These are phyloP conservation scores for Chrysoporthe cubensis DNA, from an alignment of 2,329 filamentous ascomycete species.

Conservation along the genomic window DNA sequence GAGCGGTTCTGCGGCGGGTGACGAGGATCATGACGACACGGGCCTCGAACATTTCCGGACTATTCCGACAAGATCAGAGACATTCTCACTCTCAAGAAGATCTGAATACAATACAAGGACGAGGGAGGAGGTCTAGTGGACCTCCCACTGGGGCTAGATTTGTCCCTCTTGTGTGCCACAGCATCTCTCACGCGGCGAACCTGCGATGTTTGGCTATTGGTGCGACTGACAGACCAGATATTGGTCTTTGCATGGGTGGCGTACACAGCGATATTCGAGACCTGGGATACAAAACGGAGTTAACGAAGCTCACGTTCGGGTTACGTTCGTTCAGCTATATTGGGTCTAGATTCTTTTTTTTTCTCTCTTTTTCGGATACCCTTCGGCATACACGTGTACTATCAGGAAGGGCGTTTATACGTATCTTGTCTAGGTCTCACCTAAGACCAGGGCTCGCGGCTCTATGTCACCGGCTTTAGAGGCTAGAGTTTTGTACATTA, in stretches of 20 bases:
- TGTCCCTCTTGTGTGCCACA: neutral
- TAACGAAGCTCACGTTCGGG: neutral
- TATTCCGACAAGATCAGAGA: slow-evolving; percentile 24
- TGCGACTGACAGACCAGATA: neutral
- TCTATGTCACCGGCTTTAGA: neutral
- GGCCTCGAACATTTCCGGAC: slow-evolving; percentile 18
- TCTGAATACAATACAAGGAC: slow-evolving; percentile 21
- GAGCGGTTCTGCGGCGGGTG: slow-evolving; percentile 13
- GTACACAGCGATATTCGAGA: slow-evolving; percentile 20
- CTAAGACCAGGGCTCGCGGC: neutral
- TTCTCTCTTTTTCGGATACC: neutral
- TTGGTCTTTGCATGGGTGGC: slow-evolving; percentile 23
- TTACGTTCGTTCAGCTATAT: slow-evolving; percentile 4
- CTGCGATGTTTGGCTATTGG: neutral
- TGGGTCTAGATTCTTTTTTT: slow-evolving; percentile 6
- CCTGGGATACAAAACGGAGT: neutral
- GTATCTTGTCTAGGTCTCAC: neutral
- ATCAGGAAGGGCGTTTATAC: neutral
- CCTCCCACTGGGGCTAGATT: neutral
- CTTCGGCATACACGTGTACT: slow-evolving; percentile 5
- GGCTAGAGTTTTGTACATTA: neutral
- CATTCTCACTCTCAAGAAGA: slow-evolving; percentile 26
- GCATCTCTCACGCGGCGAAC: neutral
- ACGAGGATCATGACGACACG: slow-evolving; percentile 1
- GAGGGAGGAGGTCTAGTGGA: slow-evolving; percentile 22